phyloP scores from a whole-genome alignment of 208 protist species.

The Trypanosoma rangeli region DNA sequence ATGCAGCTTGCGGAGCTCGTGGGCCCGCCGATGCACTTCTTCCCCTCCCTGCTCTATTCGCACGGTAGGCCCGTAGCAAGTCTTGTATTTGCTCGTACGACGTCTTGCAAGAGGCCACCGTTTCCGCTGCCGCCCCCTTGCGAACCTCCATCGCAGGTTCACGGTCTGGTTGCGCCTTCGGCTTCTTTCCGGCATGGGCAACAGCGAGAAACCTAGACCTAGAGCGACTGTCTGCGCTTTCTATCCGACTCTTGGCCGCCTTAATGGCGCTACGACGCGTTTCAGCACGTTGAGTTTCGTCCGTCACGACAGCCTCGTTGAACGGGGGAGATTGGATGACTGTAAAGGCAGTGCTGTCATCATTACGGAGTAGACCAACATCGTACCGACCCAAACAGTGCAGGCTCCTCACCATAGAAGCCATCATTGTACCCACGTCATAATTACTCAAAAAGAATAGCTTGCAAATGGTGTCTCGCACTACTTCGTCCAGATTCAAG shows the following conservation, averaged over 20 bases:
- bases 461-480: conserved; percentile 65
- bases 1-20: background rate
- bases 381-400: conserved; percentile 83
- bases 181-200: conserved; percentile 2
- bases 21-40: conserved; percentile 10
- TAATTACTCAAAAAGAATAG: conserved; percentile 79
- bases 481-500: conserved; percentile 66
- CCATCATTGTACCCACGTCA: conserved; percentile 65
- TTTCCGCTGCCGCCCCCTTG: background rate
- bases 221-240: conserved; percentile 37
- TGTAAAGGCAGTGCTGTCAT: conserved; percentile 76
- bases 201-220: conserved; percentile 36
- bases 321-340: conserved; percentile 71
- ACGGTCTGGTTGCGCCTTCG: background rate
- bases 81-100: conserved; percentile 42
- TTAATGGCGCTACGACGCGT: conserved; percentile 47
- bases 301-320: conserved; percentile 30
- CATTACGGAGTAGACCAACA: conserved; percentile 80
- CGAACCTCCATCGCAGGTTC: background rate
- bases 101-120: conserved; percentile 21
- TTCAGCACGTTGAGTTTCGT: conserved; percentile 34
- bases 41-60: conserved; percentile 1
- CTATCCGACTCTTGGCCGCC: conserved; percentile 59
- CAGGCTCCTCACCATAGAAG: conserved; percentile 59
- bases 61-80: conserved; percentile 5